Base-by-base conservation (phyloP, 192 early-diverging fungal genomes). In the Spinellus fusiger region DNA sequence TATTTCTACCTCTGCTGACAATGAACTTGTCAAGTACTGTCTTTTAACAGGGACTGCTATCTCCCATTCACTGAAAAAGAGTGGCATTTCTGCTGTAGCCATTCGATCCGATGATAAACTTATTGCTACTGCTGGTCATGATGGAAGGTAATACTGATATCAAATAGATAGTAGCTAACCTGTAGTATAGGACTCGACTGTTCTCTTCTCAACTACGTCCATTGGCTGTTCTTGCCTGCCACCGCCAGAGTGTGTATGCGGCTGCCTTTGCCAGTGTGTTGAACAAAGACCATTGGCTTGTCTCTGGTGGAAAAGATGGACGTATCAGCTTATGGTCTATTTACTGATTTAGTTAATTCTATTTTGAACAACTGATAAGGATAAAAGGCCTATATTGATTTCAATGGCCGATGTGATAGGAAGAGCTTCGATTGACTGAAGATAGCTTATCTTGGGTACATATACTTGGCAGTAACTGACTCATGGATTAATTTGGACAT, bases 311-410 rank as follows among this genome's bases (percentile, higher is more conserved):
- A 23, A 62, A 72, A 49, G 72, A 74, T 33, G 40, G 53, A n/a
- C 56, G 67, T 27, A 69, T 74, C 67, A 69, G 66, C 48, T 54
- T 74, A 47, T 74, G 72, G 72, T 18, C 34, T 15, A 58, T 72
- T 27, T 72, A 66, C 54, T 71, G 58, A 60, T 37, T 37, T 37
- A 13, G 35, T 37, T 13, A 37, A 37, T 37, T 37, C 13, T 37
- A 5, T 37, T 37, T 37, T 5, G 5, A 37, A 9, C 13, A 37
- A 9, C 13, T 9, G 5, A 9, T 37, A 37, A 37, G 5, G 13
- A 37, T 13, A 37, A 37, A 37, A 13, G 13, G 35, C 5, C 13
- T 9, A 9, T 9, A 37, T 9, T 37, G 13, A 37, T 9, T 37
- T 9, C 5, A 37, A 37, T 37, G 13, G 13, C 5, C 5, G 13